Conservation (phyloP, 768 basidiomycete genomes). For the Cystofilobasidium ferigula region DNA sequence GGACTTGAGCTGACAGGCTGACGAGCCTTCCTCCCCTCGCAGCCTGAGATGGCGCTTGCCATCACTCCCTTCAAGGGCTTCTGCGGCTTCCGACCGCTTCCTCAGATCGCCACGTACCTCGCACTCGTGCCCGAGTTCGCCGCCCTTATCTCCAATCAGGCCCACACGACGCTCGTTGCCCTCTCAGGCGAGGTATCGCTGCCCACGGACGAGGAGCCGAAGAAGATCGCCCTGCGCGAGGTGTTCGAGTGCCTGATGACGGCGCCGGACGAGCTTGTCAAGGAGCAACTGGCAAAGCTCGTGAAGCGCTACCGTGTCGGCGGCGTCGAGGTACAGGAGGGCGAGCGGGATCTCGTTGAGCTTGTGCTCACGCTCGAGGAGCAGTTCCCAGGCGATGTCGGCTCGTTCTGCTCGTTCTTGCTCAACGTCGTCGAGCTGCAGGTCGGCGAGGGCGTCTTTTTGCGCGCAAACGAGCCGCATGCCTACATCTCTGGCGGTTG, state of each 20-base stretch:
- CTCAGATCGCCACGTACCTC: conserved; percentile 58
- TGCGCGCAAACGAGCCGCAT: conserved; percentile 92
- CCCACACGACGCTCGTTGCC: conserved; percentile 42
- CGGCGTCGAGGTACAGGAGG: conserved; percentile 40
- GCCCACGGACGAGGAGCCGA: conserved; percentile 39
- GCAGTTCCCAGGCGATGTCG: conserved; percentile 86
- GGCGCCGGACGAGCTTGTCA: conserved; percentile 44
- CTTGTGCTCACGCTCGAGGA: conserved; percentile 48
- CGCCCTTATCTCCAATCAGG: conserved; percentile 49
- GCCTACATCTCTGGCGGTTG: conserved; percentile 87
- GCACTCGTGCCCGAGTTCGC: conserved; percentile 62
- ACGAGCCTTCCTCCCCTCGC: neutral
- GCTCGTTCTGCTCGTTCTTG: conserved; percentile 80
- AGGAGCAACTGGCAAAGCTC: conserved; percentile 49
- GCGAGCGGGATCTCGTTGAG: conserved; percentile 43
- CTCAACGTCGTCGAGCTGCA: conserved; percentile 72
- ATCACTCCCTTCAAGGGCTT: conserved; percentile 79
- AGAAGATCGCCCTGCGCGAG: conserved; percentile 55
- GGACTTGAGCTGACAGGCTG: neutral
- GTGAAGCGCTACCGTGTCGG: conserved; percentile 50
- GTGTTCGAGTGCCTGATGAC: conserved; percentile 82
- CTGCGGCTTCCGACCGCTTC: conserved; percentile 82
- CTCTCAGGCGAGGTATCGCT: conserved; percentile 41
- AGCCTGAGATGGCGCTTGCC: conserved; percentile 96
- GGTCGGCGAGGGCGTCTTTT: conserved; percentile 82